Percentiles rank a stretch among this genome's conserved stretches.
Evolutionary conservation across 148 eudicot species (phyloP).

Genomic region (Euryodendron excelsum): DNA sequence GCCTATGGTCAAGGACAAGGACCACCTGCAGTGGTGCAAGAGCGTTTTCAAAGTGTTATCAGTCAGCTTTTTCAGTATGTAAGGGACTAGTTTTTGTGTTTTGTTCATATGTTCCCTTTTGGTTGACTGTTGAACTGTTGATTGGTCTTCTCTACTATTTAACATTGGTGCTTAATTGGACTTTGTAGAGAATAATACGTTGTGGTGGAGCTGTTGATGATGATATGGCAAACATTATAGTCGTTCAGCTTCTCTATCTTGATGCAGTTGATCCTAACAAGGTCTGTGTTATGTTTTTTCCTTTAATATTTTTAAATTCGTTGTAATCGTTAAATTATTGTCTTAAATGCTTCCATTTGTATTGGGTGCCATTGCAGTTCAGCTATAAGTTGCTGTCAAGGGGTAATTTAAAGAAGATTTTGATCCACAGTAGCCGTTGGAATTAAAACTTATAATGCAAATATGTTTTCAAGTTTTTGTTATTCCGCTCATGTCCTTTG

Average conservation of each 20-base stretch:
- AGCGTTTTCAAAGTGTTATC: conserved; percentile 73
- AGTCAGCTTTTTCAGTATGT: conserved; percentile 85
- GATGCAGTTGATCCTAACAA: conserved; percentile 90
- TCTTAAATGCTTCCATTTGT: not conserved
- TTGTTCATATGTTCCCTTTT: not conserved
- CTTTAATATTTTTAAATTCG: not conserved
- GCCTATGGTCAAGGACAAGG: conserved; percentile 71
- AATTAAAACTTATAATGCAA: no score
- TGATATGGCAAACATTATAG: conserved; percentile 91
- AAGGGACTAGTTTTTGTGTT: conserved; percentile 19
- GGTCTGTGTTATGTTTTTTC: conserved; percentile 31
- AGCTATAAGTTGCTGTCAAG: no score
- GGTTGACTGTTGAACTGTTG: not conserved
- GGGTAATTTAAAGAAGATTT: no score
- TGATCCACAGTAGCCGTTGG: no score
- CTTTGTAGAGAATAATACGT: conserved; percentile 74
- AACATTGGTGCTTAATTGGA: not conserved
- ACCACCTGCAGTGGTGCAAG: conserved; percentile 74
- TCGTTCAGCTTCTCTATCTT: conserved; percentile 88
- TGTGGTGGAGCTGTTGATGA: conserved; percentile 93
- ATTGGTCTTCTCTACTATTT: not conserved
- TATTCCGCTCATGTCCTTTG: no score
- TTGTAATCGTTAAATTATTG: not conserved
- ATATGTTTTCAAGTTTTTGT: no score
- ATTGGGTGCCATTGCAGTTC: not conserved